Evolutionary conservation across 2,329 filamentous ascomycete genomes (phyloP), one percentile per base, ranked within the genome.

Genomic region (Claviceps africana): DNA sequence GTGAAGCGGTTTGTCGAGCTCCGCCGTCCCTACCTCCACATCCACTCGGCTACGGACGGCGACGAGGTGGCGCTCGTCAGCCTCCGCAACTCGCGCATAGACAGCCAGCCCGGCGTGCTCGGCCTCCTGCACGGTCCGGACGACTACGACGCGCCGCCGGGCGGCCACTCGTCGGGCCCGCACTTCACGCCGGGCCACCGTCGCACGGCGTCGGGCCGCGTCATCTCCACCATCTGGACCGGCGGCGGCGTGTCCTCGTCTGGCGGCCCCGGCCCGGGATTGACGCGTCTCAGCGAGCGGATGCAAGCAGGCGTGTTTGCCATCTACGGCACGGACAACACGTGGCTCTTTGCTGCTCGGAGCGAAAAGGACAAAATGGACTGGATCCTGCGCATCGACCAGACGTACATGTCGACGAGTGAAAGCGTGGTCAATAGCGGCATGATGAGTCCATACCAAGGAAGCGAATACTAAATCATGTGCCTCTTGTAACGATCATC

Each of bases 351-450:
- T 67, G 88, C 89, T 15, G 87, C 89, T 25, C 78, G 89, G 54
- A 91, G 82, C 61, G 91, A 96, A 71, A 78, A 83, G 48, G 90
- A 96, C 67, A 95, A 96, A 74, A 84, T 90, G 60, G 93, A 97
- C 66, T 98, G 93, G 93, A 95, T 98, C 60, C 79, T 94, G 67
- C 85, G 86, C 62, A 88, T 98, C 60, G 93, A 98, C 68, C 86
- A 95, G 72, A 87, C 84, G 50, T 81, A 77, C 58, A 67, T 77
- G 60, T 72, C 75, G 37, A 72, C 68, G 11, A 71, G 67, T 51
- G 70, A 70, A 44, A 76, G 72, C 55, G 57, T 61, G 30, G 58
- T 63, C 9, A 65, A 62, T 47, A 70, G 67, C 53, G 67, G 67
- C 15, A 56, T 69, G 51, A 61, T 62, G 51, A 70, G 67, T 47